Percentiles rank a stretch among this genome's conserved stretches.
phyloP scores from a whole-genome alignment of 2,329 filamentous ascomycete genomes.

The Ascochyta viciae-villosae region DNA sequence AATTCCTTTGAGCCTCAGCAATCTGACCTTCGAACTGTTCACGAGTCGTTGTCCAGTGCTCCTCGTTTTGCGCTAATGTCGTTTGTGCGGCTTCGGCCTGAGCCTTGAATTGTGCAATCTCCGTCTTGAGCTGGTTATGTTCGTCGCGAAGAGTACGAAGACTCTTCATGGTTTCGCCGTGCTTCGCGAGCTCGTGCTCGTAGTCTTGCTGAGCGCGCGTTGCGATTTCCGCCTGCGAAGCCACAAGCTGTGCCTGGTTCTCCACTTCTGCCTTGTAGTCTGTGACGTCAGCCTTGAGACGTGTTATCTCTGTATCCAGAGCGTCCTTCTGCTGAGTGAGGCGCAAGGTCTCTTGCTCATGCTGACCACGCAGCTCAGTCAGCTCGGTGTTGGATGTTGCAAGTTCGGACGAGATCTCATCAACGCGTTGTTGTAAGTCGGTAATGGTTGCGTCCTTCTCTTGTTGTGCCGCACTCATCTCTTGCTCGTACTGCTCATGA shows the following conservation, averaged over 20 bases:
- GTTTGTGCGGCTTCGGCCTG: constrained; percentile 87
- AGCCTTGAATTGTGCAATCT: constrained; percentile 75
- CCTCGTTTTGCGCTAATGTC: constrained; percentile 78
- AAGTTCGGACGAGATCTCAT: constrained; percentile 84
- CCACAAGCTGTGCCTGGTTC: constrained; percentile 89
- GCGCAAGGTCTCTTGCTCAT: constrained; percentile 73
- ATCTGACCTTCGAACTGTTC: constrained; percentile 85
- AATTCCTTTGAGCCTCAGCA: constrained; percentile 75
- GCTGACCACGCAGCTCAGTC: constrained; percentile 77
- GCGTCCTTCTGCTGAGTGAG: constrained; percentile 83
- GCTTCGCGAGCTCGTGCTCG: constrained; percentile 91
- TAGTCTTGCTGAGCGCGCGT: constrained; percentile 94
- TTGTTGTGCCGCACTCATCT: constrained; percentile 76
- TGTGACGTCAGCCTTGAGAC: constrained; percentile 84
- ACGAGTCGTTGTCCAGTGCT: constrained; percentile 85
- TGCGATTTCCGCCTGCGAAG: constrained; percentile 91
- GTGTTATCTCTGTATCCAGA: constrained; percentile 78
- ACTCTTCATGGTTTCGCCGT: constrained; percentile 90
- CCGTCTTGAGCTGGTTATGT: constrained; percentile 80
- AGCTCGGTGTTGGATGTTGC: constrained; percentile 82
- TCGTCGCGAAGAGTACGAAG: constrained; percentile 81
- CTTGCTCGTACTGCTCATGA: constrained; percentile 74
- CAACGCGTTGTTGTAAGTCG: constrained; percentile 81
- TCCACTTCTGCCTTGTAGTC: constrained; percentile 79
- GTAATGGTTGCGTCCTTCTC: constrained; percentile 81